Evolutionary conservation across 1,284 basidiomycete genomes (phyloP), one percentile per base, ranked within the genome.

Genomic region (Wolfiporia cocos): DNA sequence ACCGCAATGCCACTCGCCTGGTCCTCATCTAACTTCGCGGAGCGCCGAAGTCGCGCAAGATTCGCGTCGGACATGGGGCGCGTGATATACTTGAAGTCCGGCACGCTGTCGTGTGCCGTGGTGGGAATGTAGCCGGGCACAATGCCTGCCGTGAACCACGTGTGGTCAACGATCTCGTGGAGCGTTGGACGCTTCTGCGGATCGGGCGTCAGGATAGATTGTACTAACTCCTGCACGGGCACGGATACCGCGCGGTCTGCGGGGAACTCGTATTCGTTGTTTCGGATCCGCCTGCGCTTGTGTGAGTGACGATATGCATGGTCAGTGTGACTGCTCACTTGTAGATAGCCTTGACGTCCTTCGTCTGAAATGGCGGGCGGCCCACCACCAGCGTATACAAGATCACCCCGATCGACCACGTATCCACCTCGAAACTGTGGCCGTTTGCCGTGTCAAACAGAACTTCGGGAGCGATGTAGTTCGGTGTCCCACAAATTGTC

Each of bases 401-500:
- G 49, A 99, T 98, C 39, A 99, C 95, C 10, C 95, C 96, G 39
- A 96, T 87, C 5, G 89, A 92, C 96, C 95, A 99, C 7, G 94
- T 88, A 59, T 99, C 95, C 26, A 98, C 95, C 66, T 98, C 95
- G 57, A 97, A 99, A 60, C 90, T 93, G 65, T 99, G 95, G 0
- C 95, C 93, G 53, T 93, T 94, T 20, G 85, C 90, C 33, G 88
- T 91, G 62, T 97, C 93, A 62, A 97, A 98, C 47, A 99, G 69
- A 24, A 99, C 93, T 62, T 99, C 95, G 0, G 95, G 96, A 0
- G 96, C 96, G 52, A 99, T 98, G 63, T 99, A 98, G 63, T 99
- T 98, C 1, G 95, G 96, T 1, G 95, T 99, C 5, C 95, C 96
- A 56, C 95, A 98, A 37, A 98, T 95, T 0, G 95, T 99, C 79